Evolutionary conservation across 257 asterid genomes (phyloP), one percentile per base, ranked within the genome.

Genomic region (Anisodus tanguticus): DNA sequence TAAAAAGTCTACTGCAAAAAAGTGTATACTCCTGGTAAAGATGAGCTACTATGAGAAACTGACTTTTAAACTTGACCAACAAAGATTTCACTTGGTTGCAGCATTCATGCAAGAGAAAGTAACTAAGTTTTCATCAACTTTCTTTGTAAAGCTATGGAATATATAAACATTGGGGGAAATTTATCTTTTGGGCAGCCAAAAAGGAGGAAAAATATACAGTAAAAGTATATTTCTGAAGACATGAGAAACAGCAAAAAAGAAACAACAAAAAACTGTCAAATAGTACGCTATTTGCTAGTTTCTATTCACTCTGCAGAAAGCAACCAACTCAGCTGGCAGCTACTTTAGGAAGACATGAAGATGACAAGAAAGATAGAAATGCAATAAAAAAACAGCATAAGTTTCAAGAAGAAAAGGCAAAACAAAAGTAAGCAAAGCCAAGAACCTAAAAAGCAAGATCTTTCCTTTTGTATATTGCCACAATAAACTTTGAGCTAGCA

Each of bases 381-480:
- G 45, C 60, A 74, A 12, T 5, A 5, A 17, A 39, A 39, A 16
- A 51, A 9, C 10, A 47, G 54, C 80, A 19, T 47, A 10, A 47
- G 3, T 74, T 74, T 74, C 80, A 74, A 47, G n/a, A 74, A 74
- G 43, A 47, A 22, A 49, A 76, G 13, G 64, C 47, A 76, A 67
- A 15, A 15, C 13, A 8, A 22, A 19, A 22, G 6, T 37, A 37
- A 37, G 2, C 12, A 68, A 12, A 13, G 6, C 19, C 77, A 68
- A 51, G 26, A 76, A 53, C 63, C 81, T 12, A 76, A 51, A 31
- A 76, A 13, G n/a, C 63, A 76, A 76, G 8, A 26, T 8, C 26
- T 76, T 76, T 76, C 81, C 12, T 76, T 51, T 26, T 76, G 62
- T 51, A 49, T 22, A 51, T 51, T 62, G 9, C 22, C 81, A 76